Conservation (phyloP, 1,139 yeast species). For the Sugiyamaella sp. region DNA sequence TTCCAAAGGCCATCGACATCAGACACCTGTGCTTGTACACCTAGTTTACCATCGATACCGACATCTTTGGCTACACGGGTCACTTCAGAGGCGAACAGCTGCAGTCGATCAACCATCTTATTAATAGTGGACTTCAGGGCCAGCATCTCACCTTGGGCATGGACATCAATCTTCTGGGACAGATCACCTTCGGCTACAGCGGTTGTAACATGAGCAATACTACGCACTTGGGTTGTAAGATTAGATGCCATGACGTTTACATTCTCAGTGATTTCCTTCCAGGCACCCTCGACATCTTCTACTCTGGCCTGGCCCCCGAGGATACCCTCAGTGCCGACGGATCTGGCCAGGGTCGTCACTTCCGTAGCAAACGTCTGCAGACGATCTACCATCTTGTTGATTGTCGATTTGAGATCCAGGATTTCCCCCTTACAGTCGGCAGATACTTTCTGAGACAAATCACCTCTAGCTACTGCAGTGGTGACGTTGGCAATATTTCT, state of each 20-base stretch:
- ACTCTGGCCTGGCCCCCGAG: constrained; percentile 92
- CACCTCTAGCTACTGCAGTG: constrained; percentile 92
- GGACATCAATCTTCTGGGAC: constrained; percentile 84
- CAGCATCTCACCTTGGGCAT: constrained; percentile 81
- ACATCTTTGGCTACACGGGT: constrained; percentile 90
- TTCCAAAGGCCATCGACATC: constrained; percentile 94
- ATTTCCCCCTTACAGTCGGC: constrained; percentile 92
- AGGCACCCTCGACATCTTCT: constrained; percentile 90
- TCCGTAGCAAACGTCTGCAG: constrained; percentile 86
- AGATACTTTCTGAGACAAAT: constrained; percentile 79
- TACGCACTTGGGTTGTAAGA: constrained; percentile 84
- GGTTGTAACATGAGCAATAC: constrained; percentile 88
- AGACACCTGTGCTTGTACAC: constrained; percentile 87
- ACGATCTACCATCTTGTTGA: constrained; percentile 85
- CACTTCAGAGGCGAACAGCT: constrained; percentile 85
- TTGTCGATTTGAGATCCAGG: constrained; percentile 75
- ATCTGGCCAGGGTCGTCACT: constrained; percentile 82
- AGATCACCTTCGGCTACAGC: constrained; percentile 93
- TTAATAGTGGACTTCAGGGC: constrained; percentile 80
- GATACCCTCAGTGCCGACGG: constrained; percentile 88
- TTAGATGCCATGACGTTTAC: constrained; percentile 90
- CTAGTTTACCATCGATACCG: constrained; percentile 89
- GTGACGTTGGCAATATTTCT: constrained; percentile 90
- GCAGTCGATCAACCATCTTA: constrained; percentile 90
- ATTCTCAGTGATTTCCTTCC: constrained; percentile 90